Conservation (phyloP, 768 basidiomycete genomes). For the Lentinula sp. region DNA sequence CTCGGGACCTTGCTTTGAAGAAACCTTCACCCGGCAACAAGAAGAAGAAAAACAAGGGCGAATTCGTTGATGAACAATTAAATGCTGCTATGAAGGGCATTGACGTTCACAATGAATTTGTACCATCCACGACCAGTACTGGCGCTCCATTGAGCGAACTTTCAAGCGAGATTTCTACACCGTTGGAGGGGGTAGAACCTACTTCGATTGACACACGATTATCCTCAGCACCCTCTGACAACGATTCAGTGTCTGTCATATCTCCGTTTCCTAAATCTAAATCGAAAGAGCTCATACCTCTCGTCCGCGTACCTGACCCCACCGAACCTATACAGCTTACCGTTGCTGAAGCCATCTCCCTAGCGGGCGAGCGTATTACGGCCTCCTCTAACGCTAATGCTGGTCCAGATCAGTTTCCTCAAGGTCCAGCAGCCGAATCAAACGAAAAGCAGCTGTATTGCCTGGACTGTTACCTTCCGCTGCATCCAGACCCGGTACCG, state of each 20-base stretch:
- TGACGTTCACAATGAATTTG: background rate
- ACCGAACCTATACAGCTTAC: constrained; percentile 27
- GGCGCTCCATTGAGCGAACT: background rate
- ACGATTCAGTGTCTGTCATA: no score
- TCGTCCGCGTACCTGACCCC: background rate
- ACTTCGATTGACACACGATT: background rate
- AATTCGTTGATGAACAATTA: constrained; percentile 22
- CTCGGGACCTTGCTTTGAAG: constrained; percentile 34
- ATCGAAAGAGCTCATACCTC: background rate
- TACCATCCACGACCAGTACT: background rate
- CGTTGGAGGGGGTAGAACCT: constrained; percentile 1
- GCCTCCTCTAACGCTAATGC: background rate
- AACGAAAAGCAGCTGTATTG: constrained; percentile 60
- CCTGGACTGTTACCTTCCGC: constrained; percentile 84
- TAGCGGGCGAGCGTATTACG: constrained; percentile 24
- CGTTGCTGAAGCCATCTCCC: constrained; percentile 42
- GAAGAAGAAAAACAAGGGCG: constrained; percentile 48
- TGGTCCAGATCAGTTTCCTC: constrained; percentile 21
- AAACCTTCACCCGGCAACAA: constrained; percentile 57
- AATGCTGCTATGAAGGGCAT: constrained; percentile 12
- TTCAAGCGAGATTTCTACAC: constrained; percentile 3
- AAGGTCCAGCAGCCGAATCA: constrained; percentile 29
- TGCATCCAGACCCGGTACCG: constrained; percentile 90
- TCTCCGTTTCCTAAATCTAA: background rate
- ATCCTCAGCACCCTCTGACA: background rate